Conservation (phyloP, 2,329 filamentous ascomycete species). For the Monosporascus ibericus region DNA sequence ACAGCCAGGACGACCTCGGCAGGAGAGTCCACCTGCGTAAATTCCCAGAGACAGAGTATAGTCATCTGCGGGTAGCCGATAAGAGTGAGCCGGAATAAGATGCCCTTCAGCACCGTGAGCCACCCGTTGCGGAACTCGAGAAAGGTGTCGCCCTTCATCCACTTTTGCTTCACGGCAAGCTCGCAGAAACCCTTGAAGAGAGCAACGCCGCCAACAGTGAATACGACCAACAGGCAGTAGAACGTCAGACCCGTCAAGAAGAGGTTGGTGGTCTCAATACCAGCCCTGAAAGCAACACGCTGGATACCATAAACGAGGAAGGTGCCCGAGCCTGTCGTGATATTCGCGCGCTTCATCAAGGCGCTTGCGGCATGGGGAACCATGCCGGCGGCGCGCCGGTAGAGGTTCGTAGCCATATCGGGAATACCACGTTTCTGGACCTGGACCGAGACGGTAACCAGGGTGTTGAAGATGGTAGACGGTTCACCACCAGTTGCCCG, state of each 20-base stretch:
- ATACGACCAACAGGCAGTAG: constrained; percentile 69
- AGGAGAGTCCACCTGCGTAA: constrained; percentile 70
- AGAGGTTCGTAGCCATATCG: constrained; percentile 22
- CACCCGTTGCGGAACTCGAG: constrained; percentile 83
- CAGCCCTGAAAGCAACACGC: constrained; percentile 72
- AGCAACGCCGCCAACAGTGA: constrained; percentile 63
- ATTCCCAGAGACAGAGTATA: constrained; percentile 79
- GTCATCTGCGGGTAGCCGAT: constrained; percentile 84
- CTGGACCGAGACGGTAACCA: constrained; percentile 66
- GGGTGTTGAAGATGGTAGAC: constrained; percentile 63
- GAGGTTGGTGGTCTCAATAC: constrained; percentile 76
- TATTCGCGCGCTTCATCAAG: constrained; percentile 40
- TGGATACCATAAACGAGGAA: constrained; percentile 66
- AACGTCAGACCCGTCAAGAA: constrained; percentile 80
- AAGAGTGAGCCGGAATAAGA: constrained; percentile 74
- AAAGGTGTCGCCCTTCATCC: constrained; percentile 76
- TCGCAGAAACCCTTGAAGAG: constrained; percentile 73
- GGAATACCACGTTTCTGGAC: constrained; percentile 52
- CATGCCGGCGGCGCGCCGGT: constrained; percentile 21
- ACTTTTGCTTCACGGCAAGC: constrained; percentile 59
- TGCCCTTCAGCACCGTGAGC: constrained; percentile 79
- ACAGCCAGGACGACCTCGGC: constrained; percentile 74
- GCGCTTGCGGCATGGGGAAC: constrained; percentile 23
- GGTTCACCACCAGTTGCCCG: constrained; percentile 76
- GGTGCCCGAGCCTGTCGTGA: constrained; percentile 37